phyloP scores from a whole-genome alignment of 345 rosid species.

The Carallia brachiata region DNA sequence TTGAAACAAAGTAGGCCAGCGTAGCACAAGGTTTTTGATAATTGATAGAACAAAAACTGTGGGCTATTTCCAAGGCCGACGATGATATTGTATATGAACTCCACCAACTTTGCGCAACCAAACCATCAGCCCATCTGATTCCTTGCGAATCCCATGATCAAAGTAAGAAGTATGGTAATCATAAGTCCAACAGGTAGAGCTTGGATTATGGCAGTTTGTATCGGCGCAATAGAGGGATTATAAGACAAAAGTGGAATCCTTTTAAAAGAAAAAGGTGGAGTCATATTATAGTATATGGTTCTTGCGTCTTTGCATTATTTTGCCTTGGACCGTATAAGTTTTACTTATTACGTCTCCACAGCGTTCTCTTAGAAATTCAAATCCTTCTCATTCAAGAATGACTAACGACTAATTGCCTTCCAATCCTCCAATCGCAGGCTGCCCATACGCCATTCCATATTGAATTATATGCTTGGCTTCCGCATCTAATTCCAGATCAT shows the following conservation, averaged over 20 bases:
- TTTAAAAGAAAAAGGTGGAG: conserved; percentile 17
- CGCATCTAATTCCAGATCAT: too few relatives aligned
- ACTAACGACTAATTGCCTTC: too few relatives aligned
- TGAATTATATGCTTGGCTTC: too few relatives aligned
- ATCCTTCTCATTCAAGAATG: too few relatives aligned
- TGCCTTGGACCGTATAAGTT: background rate
- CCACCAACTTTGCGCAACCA: background rate
- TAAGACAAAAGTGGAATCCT: conserved; percentile 26
- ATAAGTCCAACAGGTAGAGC: conserved; percentile 1
- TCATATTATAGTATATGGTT: background rate
- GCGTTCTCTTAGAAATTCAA: too few relatives aligned
- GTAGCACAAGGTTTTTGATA: background rate
- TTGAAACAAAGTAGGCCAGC: background rate
- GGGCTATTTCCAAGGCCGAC: background rate
- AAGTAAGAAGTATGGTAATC: too few relatives aligned
- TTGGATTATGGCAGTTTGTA: conserved; percentile 18
- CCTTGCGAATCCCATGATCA: too few relatives aligned
- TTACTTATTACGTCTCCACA: too few relatives aligned
- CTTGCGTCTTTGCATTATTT: too few relatives aligned
- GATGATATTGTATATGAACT: background rate
- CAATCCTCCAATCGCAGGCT: too few relatives aligned
- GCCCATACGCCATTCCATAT: too few relatives aligned
- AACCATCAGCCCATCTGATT: too few relatives aligned
- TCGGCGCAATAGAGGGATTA: conserved; percentile 15
- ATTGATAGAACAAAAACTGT: background rate